A percentile compares a stretch with the other conserved stretches of the same genome.
Conservation (phyloP, 1,284 basidiomycete genomes). For the Cutaneotrichosporon dermatis region DNA sequence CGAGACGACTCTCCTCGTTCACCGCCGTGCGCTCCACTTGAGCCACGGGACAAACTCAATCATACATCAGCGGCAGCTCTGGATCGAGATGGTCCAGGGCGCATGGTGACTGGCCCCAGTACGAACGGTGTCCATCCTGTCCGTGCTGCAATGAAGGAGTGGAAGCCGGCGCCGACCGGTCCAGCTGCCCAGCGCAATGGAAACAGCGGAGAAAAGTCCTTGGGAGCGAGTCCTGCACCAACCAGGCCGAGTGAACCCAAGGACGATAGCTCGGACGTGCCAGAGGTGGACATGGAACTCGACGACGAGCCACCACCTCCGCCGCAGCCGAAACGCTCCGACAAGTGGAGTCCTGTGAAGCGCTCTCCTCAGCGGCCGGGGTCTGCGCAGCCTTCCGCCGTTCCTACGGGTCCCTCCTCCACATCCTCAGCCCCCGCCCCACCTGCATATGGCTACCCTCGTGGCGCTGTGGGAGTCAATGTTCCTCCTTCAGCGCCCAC, state of each 20-base stretch:
- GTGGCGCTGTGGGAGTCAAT: too few relatives aligned
- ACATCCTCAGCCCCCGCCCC: not conserved
- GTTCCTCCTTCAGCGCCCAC: not conserved
- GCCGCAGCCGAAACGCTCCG: slow-evolving; percentile 4
- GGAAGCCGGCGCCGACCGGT: slow-evolving; percentile 2
- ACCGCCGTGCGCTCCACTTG: too few relatives aligned
- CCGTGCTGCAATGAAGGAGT: not conserved
- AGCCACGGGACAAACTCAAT: too few relatives aligned
- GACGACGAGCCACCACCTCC: slow-evolving; percentile 6
- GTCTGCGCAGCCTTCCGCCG: not conserved
- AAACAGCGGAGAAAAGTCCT: not conserved
- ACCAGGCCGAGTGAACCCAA: too few relatives aligned
- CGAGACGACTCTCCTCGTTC: too few relatives aligned
- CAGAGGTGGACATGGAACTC: slow-evolving; percentile 10
- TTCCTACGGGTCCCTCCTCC: not conserved
- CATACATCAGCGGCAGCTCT: too few relatives aligned
- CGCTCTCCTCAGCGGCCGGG: not conserved
- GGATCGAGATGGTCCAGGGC: too few relatives aligned
- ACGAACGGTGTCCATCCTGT: not conserved
- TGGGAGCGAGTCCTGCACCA: not conserved
- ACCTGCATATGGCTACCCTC: not conserved
- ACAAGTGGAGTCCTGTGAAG: slow-evolving; percentile 13
- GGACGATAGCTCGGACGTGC: slow-evolving; percentile 1
- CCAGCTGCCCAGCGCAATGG: not conserved
- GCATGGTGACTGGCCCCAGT: too few relatives aligned